Evolutionary conservation across 495 filamentous ascomycete species (phyloP).

Genomic region (Astrothelium macrocarpum): DNA sequence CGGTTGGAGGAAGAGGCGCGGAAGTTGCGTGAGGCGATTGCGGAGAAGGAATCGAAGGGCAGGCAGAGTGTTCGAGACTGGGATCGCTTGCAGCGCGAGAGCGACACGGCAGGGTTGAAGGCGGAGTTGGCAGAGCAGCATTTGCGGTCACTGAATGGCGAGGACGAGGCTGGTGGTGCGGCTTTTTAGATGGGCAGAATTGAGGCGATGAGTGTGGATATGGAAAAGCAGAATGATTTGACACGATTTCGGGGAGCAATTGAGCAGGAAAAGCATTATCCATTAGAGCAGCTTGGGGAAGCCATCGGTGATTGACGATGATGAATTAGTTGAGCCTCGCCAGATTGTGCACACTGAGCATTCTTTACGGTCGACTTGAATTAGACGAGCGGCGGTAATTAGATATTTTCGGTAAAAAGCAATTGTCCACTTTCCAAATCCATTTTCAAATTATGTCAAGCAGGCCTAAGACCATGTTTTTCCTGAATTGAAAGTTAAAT

Average conservation of each 20-base stretch:
- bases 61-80: conserved; percentile 46
- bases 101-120: conserved; percentile 47
- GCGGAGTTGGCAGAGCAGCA: conserved; percentile 54
- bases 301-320: neutral
- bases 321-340: neutral
- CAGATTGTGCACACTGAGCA: neutral
- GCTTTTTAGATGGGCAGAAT: neutral
- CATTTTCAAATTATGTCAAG: too few relatives aligned
- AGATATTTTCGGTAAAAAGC: neutral
- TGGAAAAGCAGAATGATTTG: neutral
- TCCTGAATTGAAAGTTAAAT: too few relatives aligned
- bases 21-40: conserved; percentile 44
- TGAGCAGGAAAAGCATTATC: neutral
- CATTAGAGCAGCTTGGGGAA: neutral
- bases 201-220: neutral
- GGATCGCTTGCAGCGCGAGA: conserved; percentile 51
- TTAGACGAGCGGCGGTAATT: neutral
- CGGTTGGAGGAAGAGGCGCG: conserved; percentile 46
- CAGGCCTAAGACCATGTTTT: too few relatives aligned
- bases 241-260: neutral
- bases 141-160: conserved; percentile 46
- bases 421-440: too few relatives aligned
- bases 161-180: conserved; percentile 35
- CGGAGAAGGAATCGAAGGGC: conserved; percentile 46
- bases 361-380: neutral